Evolutionary conservation across 2,329 filamentous ascomycete species (phyloP), one percentile per base, ranked within the genome.

Genomic region (Fusarium sulawesiense): DNA sequence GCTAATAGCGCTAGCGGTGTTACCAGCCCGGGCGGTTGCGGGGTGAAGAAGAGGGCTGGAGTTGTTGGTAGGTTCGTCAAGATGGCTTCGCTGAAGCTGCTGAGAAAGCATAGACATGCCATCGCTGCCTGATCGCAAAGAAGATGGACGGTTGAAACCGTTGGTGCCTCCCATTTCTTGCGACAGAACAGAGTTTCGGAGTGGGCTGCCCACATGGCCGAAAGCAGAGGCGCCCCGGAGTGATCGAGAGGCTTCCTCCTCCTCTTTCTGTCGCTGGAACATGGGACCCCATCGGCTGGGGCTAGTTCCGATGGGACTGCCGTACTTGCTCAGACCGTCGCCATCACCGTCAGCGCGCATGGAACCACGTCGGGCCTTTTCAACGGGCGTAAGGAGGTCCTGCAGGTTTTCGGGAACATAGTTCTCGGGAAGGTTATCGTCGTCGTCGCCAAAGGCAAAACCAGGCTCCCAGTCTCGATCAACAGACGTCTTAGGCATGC

Each of bases 401-500:
- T 89, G 88, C 37, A 91, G 81, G 61, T 89, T 87, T 65, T 88
- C 92, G 0, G 95, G 96, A 12, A 98, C 85, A 75, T 96, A 93
- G 49, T 81, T 82, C 56, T 81, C 80, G 27, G 80, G 80, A 7
- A 78, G 71, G 41, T 79, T 80, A 58, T 81, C 80, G 42, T 97
- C 94, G 76, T 97, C 94, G 78, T 97, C 93, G 74, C 84, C 76
- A 73, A 96, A 95, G 30, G 91, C 88, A 75, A 97, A 96, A 59
- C 87, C 85, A 59, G 84, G 79, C 50, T 89, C 87, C 89, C 89
- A 91, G 73, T 91, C 89, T 59, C 84, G 84, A 70, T 91, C 88
- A 27, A 88, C 90, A 80, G 76, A 90, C 80, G 74, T 89, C 82
- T 83, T 89, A 68, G 89, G 89, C 84, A 89, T 76, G 86, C 92